These are phyloP conservation scores for Suhomyces pyralidae DNA, from an alignment of 805 yeast species.

Conservation along the genomic window DNA sequence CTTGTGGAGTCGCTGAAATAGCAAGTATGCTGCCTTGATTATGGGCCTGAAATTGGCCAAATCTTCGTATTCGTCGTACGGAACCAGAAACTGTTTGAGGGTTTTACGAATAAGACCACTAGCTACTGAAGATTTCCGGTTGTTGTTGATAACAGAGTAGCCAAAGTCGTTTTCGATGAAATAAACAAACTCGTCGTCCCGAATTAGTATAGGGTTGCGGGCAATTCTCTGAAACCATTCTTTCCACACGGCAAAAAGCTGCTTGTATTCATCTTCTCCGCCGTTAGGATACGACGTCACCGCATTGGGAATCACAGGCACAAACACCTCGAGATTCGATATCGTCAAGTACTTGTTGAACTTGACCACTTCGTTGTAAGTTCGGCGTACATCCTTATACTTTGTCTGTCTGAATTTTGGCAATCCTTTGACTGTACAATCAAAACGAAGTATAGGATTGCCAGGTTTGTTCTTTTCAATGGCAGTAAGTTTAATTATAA, in stretches of 20 bases:
- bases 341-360: conserved; percentile 75
- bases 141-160: conserved; percentile 59
- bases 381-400: conserved; percentile 75
- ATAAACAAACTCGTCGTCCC: conserved; percentile 84
- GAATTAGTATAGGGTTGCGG: conserved; percentile 70
- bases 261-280: conserved; percentile 72
- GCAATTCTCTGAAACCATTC: conserved; percentile 81
- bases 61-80: conserved; percentile 81
- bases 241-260: conserved; percentile 61
- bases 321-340: conserved; percentile 87
- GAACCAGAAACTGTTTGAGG: conserved; percentile 86
- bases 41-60: conserved; percentile 84
- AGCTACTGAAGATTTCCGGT: conserved; percentile 58
- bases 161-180: conserved; percentile 77
- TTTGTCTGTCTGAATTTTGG: conserved; percentile 70
- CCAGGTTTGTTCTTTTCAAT: conserved; percentile 71
- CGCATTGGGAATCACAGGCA: conserved; percentile 80
- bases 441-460: conserved; percentile 78
- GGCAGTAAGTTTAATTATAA: conserved; percentile 58
- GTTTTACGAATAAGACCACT: conserved; percentile 87
- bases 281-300: conserved; percentile 78
- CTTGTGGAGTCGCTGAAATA: conserved; percentile 52
- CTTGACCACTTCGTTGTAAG: conserved; percentile 71
- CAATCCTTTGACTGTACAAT: conserved; percentile 49
- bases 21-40: conserved; percentile 70